phyloP scores from a whole-genome alignment of 768 basidiomycete species.

The Lentinus brumalis region DNA sequence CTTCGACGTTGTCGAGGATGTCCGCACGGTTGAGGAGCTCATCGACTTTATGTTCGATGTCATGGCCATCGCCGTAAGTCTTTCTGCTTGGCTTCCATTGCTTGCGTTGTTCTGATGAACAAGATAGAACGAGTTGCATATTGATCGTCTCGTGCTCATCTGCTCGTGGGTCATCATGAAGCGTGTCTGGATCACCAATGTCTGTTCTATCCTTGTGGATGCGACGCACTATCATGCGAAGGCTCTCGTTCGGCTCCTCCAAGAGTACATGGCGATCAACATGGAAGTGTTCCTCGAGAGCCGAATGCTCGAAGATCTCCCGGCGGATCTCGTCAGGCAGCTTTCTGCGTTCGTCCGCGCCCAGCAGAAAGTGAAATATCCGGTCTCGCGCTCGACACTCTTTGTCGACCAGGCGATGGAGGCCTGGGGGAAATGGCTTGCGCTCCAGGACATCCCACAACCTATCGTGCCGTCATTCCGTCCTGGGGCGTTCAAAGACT shows the following conservation, averaged over 20 bases:
- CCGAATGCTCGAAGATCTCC: slow-evolving; percentile 77
- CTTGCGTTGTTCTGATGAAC: background rate
- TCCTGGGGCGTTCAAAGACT: slow-evolving; percentile 26
- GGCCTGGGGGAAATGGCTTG: slow-evolving; percentile 72
- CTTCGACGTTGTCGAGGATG: slow-evolving; percentile 69
- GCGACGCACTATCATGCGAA: slow-evolving; percentile 77
- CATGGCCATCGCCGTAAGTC: slow-evolving; percentile 77
- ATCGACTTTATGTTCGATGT: slow-evolving; percentile 88
- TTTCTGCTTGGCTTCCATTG: background rate
- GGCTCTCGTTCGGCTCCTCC: slow-evolving; percentile 67
- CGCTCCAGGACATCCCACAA: slow-evolving; percentile 63
- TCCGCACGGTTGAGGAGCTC: slow-evolving; percentile 67
- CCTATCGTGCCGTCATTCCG: slow-evolving; percentile 44
- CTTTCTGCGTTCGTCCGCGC: slow-evolving; percentile 58
- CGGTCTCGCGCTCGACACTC: slow-evolving; percentile 58
- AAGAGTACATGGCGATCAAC: slow-evolving; percentile 80
- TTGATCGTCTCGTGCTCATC: slow-evolving; percentile 82
- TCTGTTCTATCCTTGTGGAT: slow-evolving; percentile 76
- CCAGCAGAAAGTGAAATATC: slow-evolving; percentile 67
- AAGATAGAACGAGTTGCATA: slow-evolving; percentile 78
- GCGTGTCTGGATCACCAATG: slow-evolving; percentile 72
- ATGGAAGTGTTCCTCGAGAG: slow-evolving; percentile 86
- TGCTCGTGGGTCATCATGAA: slow-evolving; percentile 78
- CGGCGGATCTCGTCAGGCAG: slow-evolving; percentile 62
- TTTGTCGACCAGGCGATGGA: slow-evolving; percentile 58